Evolutionary conservation across 2,329 filamentous ascomycete genomes (phyloP).

Genomic region (Cercospora canescens): DNA sequence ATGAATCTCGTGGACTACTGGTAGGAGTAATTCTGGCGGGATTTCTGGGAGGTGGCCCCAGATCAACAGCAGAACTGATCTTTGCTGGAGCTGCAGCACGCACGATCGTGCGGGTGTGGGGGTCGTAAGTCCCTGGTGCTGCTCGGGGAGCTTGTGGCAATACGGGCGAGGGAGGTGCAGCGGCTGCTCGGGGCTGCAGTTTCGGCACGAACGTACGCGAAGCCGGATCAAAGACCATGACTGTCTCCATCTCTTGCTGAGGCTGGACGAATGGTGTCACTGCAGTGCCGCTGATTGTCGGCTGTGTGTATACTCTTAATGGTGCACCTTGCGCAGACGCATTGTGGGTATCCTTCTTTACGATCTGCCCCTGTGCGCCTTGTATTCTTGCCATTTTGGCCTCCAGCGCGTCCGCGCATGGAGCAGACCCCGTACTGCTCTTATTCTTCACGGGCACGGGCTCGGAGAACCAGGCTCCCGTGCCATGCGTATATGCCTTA

Average conservation of each 20-base stretch:
- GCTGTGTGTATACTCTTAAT: conserved; percentile 12
- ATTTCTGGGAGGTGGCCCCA: conserved; percentile 33
- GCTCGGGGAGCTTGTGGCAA: conserved; percentile 15
- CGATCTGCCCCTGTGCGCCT: conserved; percentile 23
- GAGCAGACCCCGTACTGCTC: conserved; percentile 7
- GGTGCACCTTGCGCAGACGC: conserved; percentile 17
- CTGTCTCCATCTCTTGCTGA: conserved; percentile 26
- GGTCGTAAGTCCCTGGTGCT: conserved; percentile 32
- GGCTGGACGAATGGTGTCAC: conserved; percentile 2
- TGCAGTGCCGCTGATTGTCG: conserved; percentile 11
- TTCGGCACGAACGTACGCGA: conserved; percentile 32
- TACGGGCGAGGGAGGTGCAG: conserved; percentile 19
- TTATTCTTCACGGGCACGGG: conserved; percentile 51
- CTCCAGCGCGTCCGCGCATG: conserved; percentile 15
- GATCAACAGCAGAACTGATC: conserved; percentile 24
- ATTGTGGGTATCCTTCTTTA: conserved; percentile 15
- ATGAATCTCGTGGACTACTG: conserved; percentile 25
- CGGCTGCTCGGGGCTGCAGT: conserved; percentile 21
- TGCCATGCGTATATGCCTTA: conserved; percentile 34
- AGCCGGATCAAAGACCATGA: conserved; percentile 36
- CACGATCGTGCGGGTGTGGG: conserved; percentile 33
- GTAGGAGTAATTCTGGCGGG: conserved; percentile 33
- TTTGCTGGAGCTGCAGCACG: conserved; percentile 8
- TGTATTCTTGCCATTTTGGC: conserved; percentile 25
- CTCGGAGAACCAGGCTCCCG: conserved; percentile 59